phyloP scores from a whole-genome alignment of 768 basidiomycete genomes.

The Leccinum subgranulosum region DNA sequence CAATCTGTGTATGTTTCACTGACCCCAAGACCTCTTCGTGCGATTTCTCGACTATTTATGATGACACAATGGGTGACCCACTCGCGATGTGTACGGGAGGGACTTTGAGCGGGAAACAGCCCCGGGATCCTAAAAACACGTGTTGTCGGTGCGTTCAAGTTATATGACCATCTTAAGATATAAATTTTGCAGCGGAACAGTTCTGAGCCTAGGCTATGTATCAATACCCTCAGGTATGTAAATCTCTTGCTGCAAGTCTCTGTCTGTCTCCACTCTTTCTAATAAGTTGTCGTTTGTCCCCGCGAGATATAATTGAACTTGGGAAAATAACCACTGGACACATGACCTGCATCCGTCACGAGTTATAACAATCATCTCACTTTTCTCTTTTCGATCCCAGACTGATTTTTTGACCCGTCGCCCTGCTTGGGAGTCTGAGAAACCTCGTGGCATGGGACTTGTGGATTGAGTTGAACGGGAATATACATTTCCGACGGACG shows the following conservation, averaged over 20 bases:
- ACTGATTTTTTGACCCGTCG: not conserved
- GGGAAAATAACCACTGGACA: not conserved
- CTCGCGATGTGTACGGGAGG: not conserved
- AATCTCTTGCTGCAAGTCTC: not conserved
- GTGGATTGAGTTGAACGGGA: not conserved
- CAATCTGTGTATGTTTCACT: too few relatives aligned
- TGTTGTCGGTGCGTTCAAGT: not conserved
- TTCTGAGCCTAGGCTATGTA: not conserved
- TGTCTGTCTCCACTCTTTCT: not conserved
- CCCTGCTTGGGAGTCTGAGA: not conserved
- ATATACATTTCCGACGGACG: not conserved
- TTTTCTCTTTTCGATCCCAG: not conserved
- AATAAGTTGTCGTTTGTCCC: not conserved
- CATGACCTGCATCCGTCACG: not conserved
- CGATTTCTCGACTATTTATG: not conserved
- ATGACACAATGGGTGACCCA: not conserved
- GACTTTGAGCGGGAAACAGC: not conserved
- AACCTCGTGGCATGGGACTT: not conserved
- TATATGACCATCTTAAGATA: not conserved
- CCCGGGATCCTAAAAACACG: not conserved
- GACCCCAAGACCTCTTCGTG: not conserved
- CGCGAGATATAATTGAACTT: not conserved
- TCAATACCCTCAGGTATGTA: not conserved
- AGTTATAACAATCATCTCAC: not conserved
- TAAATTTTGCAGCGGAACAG: not conserved